Evolutionary conservation across 176 grass and related monocot species (phyloP), one percentile per base, ranked within the genome.

Genomic region (Cymbopogon citratus): DNA sequence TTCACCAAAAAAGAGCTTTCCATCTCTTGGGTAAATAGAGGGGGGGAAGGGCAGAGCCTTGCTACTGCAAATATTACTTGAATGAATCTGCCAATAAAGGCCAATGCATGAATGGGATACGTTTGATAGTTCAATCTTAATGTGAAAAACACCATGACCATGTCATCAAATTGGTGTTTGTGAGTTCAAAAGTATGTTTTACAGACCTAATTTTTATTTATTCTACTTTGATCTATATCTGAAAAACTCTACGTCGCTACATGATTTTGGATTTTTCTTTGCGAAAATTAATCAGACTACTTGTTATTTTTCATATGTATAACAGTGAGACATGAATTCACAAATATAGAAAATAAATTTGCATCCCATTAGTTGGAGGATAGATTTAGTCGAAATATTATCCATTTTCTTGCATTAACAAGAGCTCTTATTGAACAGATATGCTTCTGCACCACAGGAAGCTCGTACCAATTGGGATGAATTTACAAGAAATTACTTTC

Each of bases 401-500:
- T 79, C 9, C 38, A 54, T 48, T 14, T 83, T 77, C 18, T 87
- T 33, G 63, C 27, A 76, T 61, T 83, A 63, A 79, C 38, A 41
- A 43, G 51, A 88, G 18, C 25, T 68, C 75, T 35, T 78, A n/a
- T 71, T 49, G 41, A 85, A 92, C 92, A 98, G 96, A 81, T 98
- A 98, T 90, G 96, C 96, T 67, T 63, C 90, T 80, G 96, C 96
- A 52, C 96, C 96, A 11, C 81, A 98, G n/a, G 92, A 93, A 79
- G 73, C 85, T 43, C 86, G 96, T 38, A 83, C 78, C 38, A 91
- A 93, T 85, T 98, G 96, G 96, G 79, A 80, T 52, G 84, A 98
- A 63, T 98, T 98, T 73, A 98, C 96, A 36, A 91, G 94, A 93
- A 91, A 88, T 75, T 98, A 93, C 80, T 95, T 95, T 77, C 84